Conservation (phyloP, 2,329 filamentous ascomycete species). For the Penicillium sp. region DNA sequence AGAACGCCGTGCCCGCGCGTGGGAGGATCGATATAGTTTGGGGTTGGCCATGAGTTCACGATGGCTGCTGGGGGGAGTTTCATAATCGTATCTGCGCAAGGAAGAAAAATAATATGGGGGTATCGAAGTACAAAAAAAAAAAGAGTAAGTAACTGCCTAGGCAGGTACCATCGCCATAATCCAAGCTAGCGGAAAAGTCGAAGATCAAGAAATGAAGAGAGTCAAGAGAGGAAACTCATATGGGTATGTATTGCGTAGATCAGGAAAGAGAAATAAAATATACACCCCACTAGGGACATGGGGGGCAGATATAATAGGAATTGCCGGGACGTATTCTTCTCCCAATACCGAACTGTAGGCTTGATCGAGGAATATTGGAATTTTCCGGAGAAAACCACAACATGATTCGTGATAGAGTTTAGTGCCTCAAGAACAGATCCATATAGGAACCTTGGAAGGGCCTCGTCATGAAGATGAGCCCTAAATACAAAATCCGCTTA, state of each 20-base stretch:
- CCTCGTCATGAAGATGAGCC: not conserved
- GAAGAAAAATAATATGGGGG: not conserved
- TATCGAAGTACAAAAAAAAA: not conserved
- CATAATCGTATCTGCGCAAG: constrained; percentile 22
- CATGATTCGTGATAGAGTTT: not conserved
- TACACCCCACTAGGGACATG: not conserved
- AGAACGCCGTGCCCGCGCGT: constrained; percentile 39
- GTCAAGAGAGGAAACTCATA: not conserved
- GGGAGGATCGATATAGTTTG: constrained; percentile 42
- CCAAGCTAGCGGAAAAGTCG: not conserved
- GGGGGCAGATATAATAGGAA: constrained; percentile 5
- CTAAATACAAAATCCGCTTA: constrained; percentile 5
- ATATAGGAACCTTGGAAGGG: not conserved
- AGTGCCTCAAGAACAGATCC: too few species aligned
- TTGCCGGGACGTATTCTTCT: not conserved
- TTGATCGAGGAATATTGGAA: not conserved
- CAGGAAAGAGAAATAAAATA: not conserved
- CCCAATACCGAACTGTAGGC: not conserved
- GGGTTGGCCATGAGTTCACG: constrained; percentile 38
- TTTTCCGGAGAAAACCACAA: not conserved
- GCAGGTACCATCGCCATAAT: not conserved
- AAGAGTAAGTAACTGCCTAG: not conserved
- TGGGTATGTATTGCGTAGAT: not conserved
- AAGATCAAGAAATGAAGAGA: not conserved
- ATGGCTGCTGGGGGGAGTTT: constrained; percentile 37